Evolutionary conservation across 73 alveolate species (phyloP).

Genomic region (Breviolum minutum): DNA sequence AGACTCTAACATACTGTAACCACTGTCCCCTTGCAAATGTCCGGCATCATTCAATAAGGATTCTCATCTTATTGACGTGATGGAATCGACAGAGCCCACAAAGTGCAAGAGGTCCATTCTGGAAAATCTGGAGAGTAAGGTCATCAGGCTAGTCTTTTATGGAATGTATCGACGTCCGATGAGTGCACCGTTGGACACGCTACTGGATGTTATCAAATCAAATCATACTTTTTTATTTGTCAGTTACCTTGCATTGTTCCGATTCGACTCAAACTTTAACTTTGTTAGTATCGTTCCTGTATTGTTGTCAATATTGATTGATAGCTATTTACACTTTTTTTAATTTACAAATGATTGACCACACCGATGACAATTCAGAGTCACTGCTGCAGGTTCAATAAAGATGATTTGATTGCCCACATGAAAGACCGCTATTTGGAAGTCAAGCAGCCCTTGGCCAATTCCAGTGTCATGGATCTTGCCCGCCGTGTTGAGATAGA

Average conservation of each 20-base stretch:
- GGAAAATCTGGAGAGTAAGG: background rate
- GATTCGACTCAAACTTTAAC: too few relatives aligned
- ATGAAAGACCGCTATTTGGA: background rate
- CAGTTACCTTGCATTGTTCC: too few relatives aligned
- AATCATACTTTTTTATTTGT: background rate
- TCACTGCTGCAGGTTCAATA: background rate
- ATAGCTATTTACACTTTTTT: background rate
- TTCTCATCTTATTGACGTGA: background rate
- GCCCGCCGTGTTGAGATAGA: background rate
- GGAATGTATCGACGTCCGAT: background rate
- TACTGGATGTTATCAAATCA: background rate
- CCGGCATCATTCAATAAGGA: background rate
- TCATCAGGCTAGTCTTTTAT: background rate
- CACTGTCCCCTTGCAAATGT: too few relatives aligned
- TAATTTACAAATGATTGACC: background rate
- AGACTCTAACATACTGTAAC: too few relatives aligned
- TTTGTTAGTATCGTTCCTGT: background rate
- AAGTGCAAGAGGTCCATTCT: background rate
- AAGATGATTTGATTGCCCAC: background rate
- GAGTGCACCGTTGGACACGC: slow-evolving; percentile 1
- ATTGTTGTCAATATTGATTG: background rate
- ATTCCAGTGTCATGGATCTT: background rate
- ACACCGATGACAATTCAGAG: too few relatives aligned
- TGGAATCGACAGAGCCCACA: background rate
- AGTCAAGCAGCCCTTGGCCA: background rate